These are phyloP conservation scores for Ambrosia trifida DNA, from an alignment of 129 eudicot genomes.

Conservation along the genomic window DNA sequence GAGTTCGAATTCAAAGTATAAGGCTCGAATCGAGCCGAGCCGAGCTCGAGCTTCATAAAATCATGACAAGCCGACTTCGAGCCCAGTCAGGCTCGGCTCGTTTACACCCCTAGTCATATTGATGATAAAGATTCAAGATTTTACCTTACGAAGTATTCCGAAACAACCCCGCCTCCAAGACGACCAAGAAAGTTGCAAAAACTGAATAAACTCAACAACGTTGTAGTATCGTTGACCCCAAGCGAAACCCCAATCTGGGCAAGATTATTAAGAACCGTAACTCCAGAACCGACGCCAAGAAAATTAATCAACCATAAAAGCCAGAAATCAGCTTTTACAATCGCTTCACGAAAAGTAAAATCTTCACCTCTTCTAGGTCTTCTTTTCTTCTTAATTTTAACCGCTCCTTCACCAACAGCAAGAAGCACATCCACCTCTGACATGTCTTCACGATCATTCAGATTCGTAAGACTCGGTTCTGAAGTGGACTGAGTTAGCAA, in stretches of 20 bases:
- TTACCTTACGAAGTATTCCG: conserved; percentile 86
- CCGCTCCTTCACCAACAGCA: conserved; percentile 93
- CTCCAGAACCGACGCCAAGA: conserved; percentile 86
- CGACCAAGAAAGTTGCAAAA: conserved; percentile 89
- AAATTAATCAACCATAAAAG: conserved; percentile 81
- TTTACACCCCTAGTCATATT: too few relatives aligned
- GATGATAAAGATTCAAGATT: conserved; percentile 4
- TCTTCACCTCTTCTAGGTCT: conserved; percentile 92
- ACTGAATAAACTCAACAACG: conserved; percentile 78
- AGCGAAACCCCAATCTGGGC: conserved; percentile 86
- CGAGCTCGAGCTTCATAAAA: too few relatives aligned
- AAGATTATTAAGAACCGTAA: conserved; percentile 90
- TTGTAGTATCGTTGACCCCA: conserved; percentile 70
- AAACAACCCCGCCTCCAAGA: conserved; percentile 81
- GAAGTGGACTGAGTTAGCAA: conserved; percentile 60
- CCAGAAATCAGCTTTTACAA: conserved; percentile 96
- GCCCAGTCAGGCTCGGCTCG: too few relatives aligned
- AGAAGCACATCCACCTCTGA: conserved; percentile 82
- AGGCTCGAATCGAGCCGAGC: too few relatives aligned
- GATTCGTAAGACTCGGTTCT: conserved; percentile 47
- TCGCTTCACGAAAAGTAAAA: conserved; percentile 75
- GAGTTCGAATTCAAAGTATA: too few relatives aligned
- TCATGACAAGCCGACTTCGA: too few relatives aligned
- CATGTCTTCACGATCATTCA: conserved; percentile 50
- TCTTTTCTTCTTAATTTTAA: conserved; percentile 61